Evolutionary conservation across 73 alveolate species (phyloP), one percentile per base, ranked within the genome.

Genomic region (Uronychia setigera): DNA sequence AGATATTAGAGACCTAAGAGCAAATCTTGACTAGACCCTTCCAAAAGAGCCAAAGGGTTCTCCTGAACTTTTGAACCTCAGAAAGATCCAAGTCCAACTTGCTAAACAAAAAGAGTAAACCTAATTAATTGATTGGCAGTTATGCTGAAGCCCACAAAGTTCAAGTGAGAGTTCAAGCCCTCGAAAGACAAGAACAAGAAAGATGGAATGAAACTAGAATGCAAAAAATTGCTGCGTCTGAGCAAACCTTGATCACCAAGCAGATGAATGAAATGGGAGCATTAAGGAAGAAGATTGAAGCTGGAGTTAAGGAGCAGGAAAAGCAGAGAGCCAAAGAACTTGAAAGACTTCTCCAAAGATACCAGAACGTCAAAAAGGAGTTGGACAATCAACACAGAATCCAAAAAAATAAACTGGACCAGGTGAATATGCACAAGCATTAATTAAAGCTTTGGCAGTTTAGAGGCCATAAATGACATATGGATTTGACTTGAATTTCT

Each of bases 361-460:
- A 93, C 77, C 90, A 93, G 81, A 93, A 93, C 77, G 93, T 93
- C 13, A 89, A 90, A 87, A 93, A 93, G 80, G 97, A 93, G 76
- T 33, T 93, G 29, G 94, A 90, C 58, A 93, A 84, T 77, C 79
- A 90, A 46, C 85, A 93, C 35, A 91, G 79, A 82, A 58, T 85
- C 57, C 92, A 86, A 82, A 81, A 91, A 74, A 81, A 32, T 14
- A 83, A 78, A 84, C 29, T 90, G 1, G 93, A 90, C 78, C 84
- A 85, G 74, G 80, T 67, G 25, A 81, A 59, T 79, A 32, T n/a
- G 67, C 11, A 86, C 34, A 11, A 59, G 30, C 5, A 76, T 14
- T 67, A 67, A 26, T 14, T 5, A 28, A 26, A 5, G 32, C 32
- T 67, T 13, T 26, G 32, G 5, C 30, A 1, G 14, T 26, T 26